A percentile compares a stretch with the other conserved stretches of the same genome.
Evolutionary conservation across 2,329 filamentous ascomycete species (phyloP).

Genomic region (Botrytis fragariae): DNA sequence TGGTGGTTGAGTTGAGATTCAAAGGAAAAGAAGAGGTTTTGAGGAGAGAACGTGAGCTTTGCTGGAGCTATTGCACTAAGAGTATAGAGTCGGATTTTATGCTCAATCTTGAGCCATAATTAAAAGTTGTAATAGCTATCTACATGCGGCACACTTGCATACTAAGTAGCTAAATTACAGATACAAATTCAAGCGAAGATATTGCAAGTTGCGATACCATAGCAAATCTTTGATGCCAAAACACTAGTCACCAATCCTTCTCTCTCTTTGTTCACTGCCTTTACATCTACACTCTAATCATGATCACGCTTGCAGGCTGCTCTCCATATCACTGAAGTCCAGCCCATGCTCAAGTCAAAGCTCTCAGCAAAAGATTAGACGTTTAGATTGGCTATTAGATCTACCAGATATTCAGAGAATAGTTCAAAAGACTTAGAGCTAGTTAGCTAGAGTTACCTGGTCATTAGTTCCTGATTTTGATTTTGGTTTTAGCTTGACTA

Average conservation of each 20-base stretch:
- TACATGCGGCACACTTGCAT: neutral
- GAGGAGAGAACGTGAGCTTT: neutral
- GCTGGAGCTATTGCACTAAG: neutral
- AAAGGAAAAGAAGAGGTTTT: too few relatives aligned
- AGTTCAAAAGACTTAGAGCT: neutral
- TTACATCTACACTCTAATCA: neutral
- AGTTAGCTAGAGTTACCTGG: neutral
- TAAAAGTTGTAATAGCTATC: neutral
- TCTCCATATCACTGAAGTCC: too few relatives aligned
- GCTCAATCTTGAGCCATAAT: neutral
- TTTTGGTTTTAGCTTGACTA: too few relatives aligned
- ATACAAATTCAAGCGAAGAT: neutral
- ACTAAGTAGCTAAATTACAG: neutral
- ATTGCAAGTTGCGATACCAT: neutral
- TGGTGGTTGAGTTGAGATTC: slow-evolving; percentile 43
- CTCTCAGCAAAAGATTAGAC: too few relatives aligned
- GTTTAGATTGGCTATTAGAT: too few relatives aligned
- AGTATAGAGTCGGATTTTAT: too few relatives aligned
- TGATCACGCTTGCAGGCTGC: neutral
- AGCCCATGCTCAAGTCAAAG: too few relatives aligned
- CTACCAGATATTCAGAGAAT: neutral
- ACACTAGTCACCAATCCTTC: neutral
- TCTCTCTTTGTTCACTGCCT: neutral
- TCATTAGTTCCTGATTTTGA: neutral
- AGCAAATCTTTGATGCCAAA: neutral